Evolutionary conservation across 2,329 filamentous ascomycete genomes (phyloP), one percentile per base, ranked within the genome.

Genomic region (Fusarium sp.): DNA sequence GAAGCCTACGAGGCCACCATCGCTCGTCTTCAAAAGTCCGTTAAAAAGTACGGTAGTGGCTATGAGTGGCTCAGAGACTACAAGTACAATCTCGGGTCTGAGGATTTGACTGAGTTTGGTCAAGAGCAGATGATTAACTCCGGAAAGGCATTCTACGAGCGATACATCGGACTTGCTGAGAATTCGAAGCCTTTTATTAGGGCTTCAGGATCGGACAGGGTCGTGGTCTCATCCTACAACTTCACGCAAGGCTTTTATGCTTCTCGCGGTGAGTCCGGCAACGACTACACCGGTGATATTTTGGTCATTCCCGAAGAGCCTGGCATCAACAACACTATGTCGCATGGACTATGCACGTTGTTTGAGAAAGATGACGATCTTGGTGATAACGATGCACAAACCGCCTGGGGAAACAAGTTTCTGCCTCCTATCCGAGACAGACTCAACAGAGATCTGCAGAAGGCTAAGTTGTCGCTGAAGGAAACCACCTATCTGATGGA

Each of bases 401-500:
- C 76, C 0, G 77, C 77, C 3, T 97, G 90, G 86, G 82, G 83
- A 0, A 79, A 83, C 7, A 82, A 85, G 7, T 97, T 96, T 75
- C 83, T 88, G 2, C 87, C 88, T 0, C 79, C 87, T 1, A 92
- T 97, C 68, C 85, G 86, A n/a, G 78, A 83, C 4, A 88, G 92
- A 9, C 79, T 97, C 40, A 93, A 94, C 75, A 73, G 80, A 15
- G 87, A 90, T 63, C 83, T 97, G 1, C 85, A 85, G 0, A 91
- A 91, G 4, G 89, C 87, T 7, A 88, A 91, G 64, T 77, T 97
- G 41, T 87, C 85, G 4, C 75, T 83, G 13, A 74, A 81, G 2
- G 89, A 95, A 34, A 87, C 89, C 1, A 82, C 94, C 58, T 86
- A 85, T 59, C 77, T 97, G 34, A 97, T 97, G 93, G 93, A 97